A percentile compares a stretch with the other conserved stretches of the same genome.
phyloP scores from a whole-genome alignment of 257 asterid species.

The Solanum arcanum region DNA sequence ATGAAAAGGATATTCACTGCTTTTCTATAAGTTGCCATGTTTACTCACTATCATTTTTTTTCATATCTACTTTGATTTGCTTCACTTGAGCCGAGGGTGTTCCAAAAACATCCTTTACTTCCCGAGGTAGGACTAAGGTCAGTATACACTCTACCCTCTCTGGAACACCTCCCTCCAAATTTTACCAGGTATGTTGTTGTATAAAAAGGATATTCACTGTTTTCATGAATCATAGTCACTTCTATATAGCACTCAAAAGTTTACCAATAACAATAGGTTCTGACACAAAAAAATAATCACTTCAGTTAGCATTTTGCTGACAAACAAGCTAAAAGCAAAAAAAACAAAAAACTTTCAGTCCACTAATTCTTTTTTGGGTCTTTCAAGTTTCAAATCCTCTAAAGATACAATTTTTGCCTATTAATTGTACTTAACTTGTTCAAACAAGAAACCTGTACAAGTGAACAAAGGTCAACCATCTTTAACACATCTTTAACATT shows the following conservation, averaged over 20 bases:
- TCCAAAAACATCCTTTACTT: not conserved
- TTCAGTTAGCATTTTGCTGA: not conserved
- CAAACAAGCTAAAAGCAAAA: not conserved
- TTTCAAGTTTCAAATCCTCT: not conserved
- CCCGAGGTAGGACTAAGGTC: not conserved
- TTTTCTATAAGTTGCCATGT: not conserved
- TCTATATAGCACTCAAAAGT: not conserved
- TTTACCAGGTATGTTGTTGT: not conserved
- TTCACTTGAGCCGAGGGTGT: not conserved
- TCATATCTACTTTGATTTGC: not conserved
- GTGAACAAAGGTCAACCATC: not conserved
- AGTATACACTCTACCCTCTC: not conserved
- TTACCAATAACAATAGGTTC: not conserved
- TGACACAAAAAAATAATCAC: not conserved
- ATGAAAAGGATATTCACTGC: not conserved
- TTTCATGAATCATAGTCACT: not conserved
- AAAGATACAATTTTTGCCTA: not conserved
- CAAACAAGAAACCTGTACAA: not conserved
- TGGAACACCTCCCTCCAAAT: not conserved
- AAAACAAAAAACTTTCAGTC: not conserved
- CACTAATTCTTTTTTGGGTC: not conserved
- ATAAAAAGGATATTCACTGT: not conserved
- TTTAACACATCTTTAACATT: conserved; percentile 19
- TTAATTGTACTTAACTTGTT: not conserved
- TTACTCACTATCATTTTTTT: not conserved